Conservation (phyloP, 129 eudicot genomes). For the Escallonia herrerae region DNA sequence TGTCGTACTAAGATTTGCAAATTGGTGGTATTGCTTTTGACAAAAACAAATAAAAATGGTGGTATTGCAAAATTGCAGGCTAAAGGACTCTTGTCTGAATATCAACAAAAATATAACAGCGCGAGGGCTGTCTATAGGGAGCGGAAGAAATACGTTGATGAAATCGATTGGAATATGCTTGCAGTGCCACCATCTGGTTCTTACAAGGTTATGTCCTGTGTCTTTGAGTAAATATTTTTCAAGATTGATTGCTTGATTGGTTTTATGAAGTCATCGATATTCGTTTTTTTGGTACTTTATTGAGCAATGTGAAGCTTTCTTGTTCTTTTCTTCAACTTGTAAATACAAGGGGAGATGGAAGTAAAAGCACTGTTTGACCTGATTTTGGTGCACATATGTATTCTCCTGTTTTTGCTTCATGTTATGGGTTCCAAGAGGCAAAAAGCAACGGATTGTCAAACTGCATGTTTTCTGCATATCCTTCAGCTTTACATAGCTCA, state of each 20-base stretch:
- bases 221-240: neutral
- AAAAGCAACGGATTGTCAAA: neutral
- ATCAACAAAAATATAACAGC: conserved; percentile 95
- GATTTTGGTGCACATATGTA: neutral
- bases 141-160: conserved; percentile 87
- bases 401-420: neutral
- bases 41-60: neutral
- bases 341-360: neutral
- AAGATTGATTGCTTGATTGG: too few species aligned
- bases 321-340: neutral
- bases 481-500: neutral
- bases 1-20: too few species aligned
- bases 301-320: neutral
- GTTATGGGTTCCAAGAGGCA: neutral
- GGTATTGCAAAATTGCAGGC: conserved; percentile 56
- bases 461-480: neutral
- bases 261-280: too few species aligned
- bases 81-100: conserved; percentile 87
- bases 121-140: conserved; percentile 99
- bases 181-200: conserved; percentile 97
- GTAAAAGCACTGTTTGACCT: neutral
- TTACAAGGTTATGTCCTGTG: conserved; percentile 47
- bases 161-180: conserved; percentile 98
- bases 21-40: too few species aligned
- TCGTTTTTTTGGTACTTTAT: too few species aligned